Percentiles rank a stretch among this genome's conserved stretches.
phyloP scores from a whole-genome alignment of 176 grass and related monocot genomes.

The Triticum timopheevii region DNA sequence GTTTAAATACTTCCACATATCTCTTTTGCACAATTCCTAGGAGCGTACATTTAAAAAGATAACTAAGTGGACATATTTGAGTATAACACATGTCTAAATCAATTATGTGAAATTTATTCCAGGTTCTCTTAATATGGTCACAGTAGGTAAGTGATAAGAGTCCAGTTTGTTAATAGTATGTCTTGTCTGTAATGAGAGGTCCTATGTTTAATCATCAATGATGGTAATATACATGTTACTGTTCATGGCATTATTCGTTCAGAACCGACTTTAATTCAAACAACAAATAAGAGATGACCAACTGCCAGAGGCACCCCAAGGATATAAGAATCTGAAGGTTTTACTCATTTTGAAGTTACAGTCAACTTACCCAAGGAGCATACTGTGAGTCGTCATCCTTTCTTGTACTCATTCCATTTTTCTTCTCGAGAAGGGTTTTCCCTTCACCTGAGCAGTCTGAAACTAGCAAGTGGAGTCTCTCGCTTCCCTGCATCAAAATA shows the following conservation, averaged over 20 bases:
- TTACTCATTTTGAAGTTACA: background rate
- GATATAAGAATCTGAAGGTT: slow-evolving; percentile 4
- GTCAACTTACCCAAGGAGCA: slow-evolving; percentile 67
- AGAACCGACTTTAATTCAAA: slow-evolving; percentile 21
- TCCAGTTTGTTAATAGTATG: background rate
- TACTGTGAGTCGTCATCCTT: slow-evolving; percentile 7
- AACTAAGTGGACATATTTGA: background rate
- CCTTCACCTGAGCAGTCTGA: slow-evolving; percentile 59
- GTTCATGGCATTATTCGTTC: background rate
- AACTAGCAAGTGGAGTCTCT: slow-evolving; percentile 73
- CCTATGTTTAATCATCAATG: background rate
- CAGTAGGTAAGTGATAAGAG: background rate
- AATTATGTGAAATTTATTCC: background rate
- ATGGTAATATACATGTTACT: background rate
- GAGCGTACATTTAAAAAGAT: background rate
- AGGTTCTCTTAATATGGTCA: background rate
- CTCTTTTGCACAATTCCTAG: background rate
- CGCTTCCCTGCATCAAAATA: slow-evolving; percentile 74
- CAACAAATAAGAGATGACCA: background rate
- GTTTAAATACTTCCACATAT: background rate
- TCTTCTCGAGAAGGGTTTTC: slow-evolving; percentile 37
- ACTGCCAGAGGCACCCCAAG: background rate
- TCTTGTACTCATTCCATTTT: slow-evolving; percentile 29
- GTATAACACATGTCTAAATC: background rate
- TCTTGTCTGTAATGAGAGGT: background rate